phyloP scores from a whole-genome alignment of 1,284 basidiomycete species.

The Microbotryum violaceum region DNA sequence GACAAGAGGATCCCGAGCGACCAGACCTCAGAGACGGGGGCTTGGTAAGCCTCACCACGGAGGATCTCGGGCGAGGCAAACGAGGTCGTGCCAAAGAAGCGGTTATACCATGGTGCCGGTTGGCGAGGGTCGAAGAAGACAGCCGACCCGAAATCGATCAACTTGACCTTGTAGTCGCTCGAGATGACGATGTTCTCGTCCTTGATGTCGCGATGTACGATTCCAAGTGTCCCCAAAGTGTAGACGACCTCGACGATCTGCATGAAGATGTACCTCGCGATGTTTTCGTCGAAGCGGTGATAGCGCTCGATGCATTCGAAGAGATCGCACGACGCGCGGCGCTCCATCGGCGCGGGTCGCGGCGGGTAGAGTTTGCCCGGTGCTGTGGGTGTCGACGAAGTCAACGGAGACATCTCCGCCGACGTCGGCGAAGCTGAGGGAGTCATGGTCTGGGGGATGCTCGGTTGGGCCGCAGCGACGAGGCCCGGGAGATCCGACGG shows the following conservation, averaged over 20 bases:
- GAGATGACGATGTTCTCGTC: conserved; percentile 89
- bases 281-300: conserved; percentile 66
- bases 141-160: conserved; percentile 89
- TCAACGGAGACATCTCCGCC: conserved; percentile 32
- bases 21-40: conserved; percentile 81
- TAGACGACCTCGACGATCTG: conserved; percentile 79
- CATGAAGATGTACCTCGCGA: conserved; percentile 71
- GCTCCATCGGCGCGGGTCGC: conserved; percentile 51
- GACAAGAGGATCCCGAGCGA: conserved; percentile 81
- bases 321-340: conserved; percentile 75
- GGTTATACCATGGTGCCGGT: conserved; percentile 49
- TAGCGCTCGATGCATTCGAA: conserved; percentile 90
- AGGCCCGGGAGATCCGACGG: conserved; percentile 16
- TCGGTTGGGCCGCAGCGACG: conserved; percentile 11
- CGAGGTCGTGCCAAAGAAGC: conserved; percentile 72
- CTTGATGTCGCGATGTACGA: conserved; percentile 72
- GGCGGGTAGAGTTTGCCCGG: conserved; percentile 17
- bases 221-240: conserved; percentile 66
- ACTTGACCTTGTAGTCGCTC: conserved; percentile 66
- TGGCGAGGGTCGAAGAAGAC: conserved; percentile 61
- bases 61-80: conserved; percentile 67
- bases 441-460: conserved; percentile 5
- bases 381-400: conserved; percentile 6
- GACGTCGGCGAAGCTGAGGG: conserved; percentile 20
- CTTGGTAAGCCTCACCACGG: conserved; percentile 54